Percentiles rank a stretch among this genome's conserved stretches.
Conservation (phyloP, 805 yeast genomes). For the Pichia scutulata region DNA sequence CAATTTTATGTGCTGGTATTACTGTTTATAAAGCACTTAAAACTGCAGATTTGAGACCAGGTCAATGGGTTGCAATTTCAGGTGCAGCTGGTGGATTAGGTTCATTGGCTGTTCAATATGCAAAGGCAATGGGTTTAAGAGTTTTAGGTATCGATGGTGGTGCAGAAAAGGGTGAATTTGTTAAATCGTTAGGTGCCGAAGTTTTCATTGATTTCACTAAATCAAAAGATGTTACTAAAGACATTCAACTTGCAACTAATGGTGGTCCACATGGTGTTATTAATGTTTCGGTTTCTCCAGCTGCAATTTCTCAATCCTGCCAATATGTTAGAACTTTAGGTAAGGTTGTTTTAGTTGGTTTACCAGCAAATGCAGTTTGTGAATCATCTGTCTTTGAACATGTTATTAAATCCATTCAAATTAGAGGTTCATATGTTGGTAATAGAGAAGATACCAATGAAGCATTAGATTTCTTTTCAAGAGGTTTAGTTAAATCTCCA, state of each 20-base stretch:
- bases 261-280: constrained; percentile 65
- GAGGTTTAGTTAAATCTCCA: constrained; percentile 59
- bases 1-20: constrained; percentile 86
- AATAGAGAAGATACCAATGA: constrained; percentile 82
- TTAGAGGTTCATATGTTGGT: constrained; percentile 84
- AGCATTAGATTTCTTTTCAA: constrained; percentile 62
- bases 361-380: constrained; percentile 76
- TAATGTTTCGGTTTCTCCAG: constrained; percentile 54
- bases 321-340: constrained; percentile 54
- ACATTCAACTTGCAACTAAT: constrained; percentile 34
- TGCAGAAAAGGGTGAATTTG: constrained; percentile 51
- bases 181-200: constrained; percentile 55
- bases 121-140: constrained; percentile 67
- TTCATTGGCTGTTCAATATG: constrained; percentile 69
- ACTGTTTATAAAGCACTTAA: constrained; percentile 87
- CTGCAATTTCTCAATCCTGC: constrained; percentile 47
- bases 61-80: constrained; percentile 71
- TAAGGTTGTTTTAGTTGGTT: constrained; percentile 57
- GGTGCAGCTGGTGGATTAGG: constrained; percentile 86
- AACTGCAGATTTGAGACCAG: constrained; percentile 67
- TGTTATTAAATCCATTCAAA: constrained; percentile 64
- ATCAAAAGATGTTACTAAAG: constrained; percentile 35
- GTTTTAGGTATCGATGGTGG: constrained; percentile 74
- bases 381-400: constrained; percentile 64
- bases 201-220: constrained; percentile 48